phyloP scores from a whole-genome alignment of 768 basidiomycete species.

The Symmetrospora coprosmae region DNA sequence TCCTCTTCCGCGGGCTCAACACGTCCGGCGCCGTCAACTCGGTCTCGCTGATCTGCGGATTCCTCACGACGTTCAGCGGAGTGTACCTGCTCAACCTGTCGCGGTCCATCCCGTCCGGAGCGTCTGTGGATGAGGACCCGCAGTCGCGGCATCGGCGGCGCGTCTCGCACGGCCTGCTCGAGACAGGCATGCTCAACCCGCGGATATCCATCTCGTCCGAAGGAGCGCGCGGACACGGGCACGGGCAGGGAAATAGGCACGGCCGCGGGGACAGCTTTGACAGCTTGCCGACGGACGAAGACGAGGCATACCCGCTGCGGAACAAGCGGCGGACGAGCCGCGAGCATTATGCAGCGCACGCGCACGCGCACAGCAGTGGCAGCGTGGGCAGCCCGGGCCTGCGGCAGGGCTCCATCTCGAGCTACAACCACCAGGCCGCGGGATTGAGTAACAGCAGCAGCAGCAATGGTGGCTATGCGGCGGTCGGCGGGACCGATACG shows the following conservation, averaged over 20 bases:
- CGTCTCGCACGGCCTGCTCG: slow-evolving; percentile 19
- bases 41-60: slow-evolving; percentile 73
- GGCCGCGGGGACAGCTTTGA: slow-evolving; percentile 10
- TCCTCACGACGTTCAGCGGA: slow-evolving; percentile 84
- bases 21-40: slow-evolving; percentile 68
- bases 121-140: slow-evolving; percentile 31
- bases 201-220: slow-evolving; percentile 8
- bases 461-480: not conserved
- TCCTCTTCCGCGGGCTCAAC: slow-evolving; percentile 95
- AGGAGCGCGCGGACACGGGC: too few species aligned
- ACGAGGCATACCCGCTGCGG: slow-evolving; percentile 9
- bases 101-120: slow-evolving; percentile 22
- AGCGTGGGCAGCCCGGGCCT: not conserved
- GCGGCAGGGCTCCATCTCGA: not conserved
- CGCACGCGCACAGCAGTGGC: not conserved
- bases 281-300: not conserved
- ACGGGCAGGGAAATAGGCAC: too few species aligned
- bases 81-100: slow-evolving; percentile 61
- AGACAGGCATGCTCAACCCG: slow-evolving; percentile 7
- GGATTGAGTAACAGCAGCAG: not conserved
- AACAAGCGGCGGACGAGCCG: not conserved
- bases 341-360: too few species aligned
- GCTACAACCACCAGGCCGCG: slow-evolving; percentile 7
- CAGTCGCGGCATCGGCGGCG: slow-evolving; percentile 20
- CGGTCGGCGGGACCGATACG: not conserved